Percentiles rank a stretch among this genome's conserved stretches.
Conservation (phyloP, 768 basidiomycete genomes). For the Albatrellus ellisii region DNA sequence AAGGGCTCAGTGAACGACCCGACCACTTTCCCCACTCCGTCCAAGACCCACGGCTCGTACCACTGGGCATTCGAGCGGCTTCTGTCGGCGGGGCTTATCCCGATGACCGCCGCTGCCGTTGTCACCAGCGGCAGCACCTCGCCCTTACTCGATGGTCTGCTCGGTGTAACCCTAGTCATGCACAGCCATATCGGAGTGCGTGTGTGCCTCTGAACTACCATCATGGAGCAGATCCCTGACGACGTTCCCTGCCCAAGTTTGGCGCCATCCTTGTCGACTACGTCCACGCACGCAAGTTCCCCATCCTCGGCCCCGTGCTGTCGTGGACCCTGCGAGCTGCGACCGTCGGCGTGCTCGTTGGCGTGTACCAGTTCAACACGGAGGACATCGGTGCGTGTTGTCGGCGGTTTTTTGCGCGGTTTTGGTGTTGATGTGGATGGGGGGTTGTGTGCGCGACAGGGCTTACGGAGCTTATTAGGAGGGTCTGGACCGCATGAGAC, state of each 20-base stretch:
- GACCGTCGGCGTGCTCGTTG: constrained; percentile 75
- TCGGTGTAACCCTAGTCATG: constrained; percentile 79
- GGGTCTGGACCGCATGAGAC: neutral
- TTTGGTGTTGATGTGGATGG: neutral
- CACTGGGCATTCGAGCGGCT: constrained; percentile 91
- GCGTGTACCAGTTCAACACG: constrained; percentile 97
- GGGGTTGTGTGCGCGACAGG: neutral
- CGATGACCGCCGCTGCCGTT: constrained; percentile 78
- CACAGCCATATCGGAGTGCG: constrained; percentile 93
- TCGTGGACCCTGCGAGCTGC: constrained; percentile 70
- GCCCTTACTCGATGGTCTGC: constrained; percentile 81
- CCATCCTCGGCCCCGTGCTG: constrained; percentile 50
- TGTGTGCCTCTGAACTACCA: constrained; percentile 33
- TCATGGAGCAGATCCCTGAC: too few relatives aligned
- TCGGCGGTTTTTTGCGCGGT: neutral
- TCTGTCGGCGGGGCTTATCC: constrained; percentile 77
- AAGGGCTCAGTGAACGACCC: constrained; percentile 94
- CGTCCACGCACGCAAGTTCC: constrained; percentile 87
- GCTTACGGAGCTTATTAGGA: neutral
- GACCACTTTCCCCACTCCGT: constrained; percentile 75
- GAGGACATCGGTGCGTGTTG: constrained; percentile 80
- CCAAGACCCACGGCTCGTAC: constrained; percentile 76
- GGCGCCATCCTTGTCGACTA: constrained; percentile 77
- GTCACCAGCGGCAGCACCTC: constrained; percentile 63
- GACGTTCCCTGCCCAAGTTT: constrained; percentile 34